A percentile compares a stretch with the other conserved stretches of the same genome.
Conservation (phyloP, 129 eudicot genomes). For the Artemisia tridentata region DNA sequence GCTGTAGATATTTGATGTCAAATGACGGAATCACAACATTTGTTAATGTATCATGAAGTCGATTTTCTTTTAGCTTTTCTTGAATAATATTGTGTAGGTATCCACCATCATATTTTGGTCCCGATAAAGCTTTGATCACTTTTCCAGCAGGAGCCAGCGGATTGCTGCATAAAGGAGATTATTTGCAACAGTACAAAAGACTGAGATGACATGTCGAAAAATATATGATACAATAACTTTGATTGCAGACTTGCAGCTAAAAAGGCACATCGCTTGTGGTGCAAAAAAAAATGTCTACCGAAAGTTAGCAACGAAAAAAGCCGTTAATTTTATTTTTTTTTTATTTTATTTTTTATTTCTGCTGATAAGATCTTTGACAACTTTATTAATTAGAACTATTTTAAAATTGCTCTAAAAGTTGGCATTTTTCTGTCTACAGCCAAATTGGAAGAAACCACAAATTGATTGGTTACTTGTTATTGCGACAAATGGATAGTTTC, state of each 20-base stretch:
- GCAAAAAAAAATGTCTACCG: too few species aligned
- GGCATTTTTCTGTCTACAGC: background rate
- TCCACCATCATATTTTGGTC: constrained; percentile 45
- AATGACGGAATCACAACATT: constrained; percentile 56
- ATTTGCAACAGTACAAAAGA: background rate
- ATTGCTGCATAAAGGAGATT: background rate
- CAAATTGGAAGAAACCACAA: background rate
- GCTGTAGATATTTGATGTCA: constrained; percentile 46
- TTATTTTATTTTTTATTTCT: too few species aligned
- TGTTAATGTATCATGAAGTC: constrained; percentile 40
- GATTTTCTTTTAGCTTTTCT: constrained; percentile 13
- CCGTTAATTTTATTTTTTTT: too few species aligned
- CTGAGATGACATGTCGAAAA: too few species aligned
- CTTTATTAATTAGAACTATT: too few species aligned
- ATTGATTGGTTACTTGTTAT: background rate
- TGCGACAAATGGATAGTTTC: background rate
- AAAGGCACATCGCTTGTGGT: too few species aligned
- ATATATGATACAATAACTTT: too few species aligned
- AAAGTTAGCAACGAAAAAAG: too few species aligned
- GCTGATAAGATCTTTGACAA: too few species aligned
- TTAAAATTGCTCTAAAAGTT: too few species aligned
- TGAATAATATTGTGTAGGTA: constrained; percentile 28
- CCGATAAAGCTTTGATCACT: constrained; percentile 19
- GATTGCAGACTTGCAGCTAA: too few species aligned
- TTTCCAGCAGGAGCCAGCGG: background rate